phyloP scores from a whole-genome alignment of 176 grass and related monocot genomes.

The Raddia distichophylla region DNA sequence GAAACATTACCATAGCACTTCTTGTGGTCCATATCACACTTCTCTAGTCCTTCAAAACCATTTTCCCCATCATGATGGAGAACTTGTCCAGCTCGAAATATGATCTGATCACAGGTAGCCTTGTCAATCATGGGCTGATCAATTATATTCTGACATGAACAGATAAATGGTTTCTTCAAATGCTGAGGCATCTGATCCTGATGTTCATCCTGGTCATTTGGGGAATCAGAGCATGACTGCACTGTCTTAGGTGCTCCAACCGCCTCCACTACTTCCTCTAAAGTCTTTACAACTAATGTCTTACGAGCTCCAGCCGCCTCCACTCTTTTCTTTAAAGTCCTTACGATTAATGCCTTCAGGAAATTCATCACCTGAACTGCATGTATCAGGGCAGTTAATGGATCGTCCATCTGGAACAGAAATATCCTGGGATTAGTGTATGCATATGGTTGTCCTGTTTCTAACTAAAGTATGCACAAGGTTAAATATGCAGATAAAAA shows the following conservation, averaged over 20 bases:
- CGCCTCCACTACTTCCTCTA: constrained; percentile 69
- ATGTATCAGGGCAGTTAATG: constrained; percentile 87
- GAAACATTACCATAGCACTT: constrained; percentile 38
- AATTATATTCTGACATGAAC: constrained; percentile 21
- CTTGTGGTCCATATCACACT: constrained; percentile 38
- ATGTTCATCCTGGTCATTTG: constrained; percentile 59
- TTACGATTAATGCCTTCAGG: constrained; percentile 78
- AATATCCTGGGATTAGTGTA: constrained; percentile 27
- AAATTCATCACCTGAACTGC: constrained; percentile 98
- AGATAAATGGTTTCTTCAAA: constrained; percentile 23
- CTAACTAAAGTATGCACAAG: neutral
- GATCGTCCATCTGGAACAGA: constrained; percentile 90
- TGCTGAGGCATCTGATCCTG: constrained; percentile 35
- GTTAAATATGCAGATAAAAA: constrained; percentile 12
- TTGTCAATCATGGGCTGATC: constrained; percentile 52
- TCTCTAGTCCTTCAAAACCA: constrained; percentile 34
- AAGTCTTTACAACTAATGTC: constrained; percentile 72
- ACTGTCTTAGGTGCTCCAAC: constrained; percentile 15
- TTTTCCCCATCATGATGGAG: constrained; percentile 24
- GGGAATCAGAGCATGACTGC: constrained; percentile 60
- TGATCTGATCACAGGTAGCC: constrained; percentile 50
- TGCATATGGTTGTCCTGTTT: neutral
- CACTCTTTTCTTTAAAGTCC: constrained; percentile 73
- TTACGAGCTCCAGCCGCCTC: constrained; percentile 43
- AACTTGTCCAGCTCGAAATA: constrained; percentile 43